Conservation (phyloP, 2,329 filamentous ascomycete genomes). For the Metarhizium robertsii region DNA sequence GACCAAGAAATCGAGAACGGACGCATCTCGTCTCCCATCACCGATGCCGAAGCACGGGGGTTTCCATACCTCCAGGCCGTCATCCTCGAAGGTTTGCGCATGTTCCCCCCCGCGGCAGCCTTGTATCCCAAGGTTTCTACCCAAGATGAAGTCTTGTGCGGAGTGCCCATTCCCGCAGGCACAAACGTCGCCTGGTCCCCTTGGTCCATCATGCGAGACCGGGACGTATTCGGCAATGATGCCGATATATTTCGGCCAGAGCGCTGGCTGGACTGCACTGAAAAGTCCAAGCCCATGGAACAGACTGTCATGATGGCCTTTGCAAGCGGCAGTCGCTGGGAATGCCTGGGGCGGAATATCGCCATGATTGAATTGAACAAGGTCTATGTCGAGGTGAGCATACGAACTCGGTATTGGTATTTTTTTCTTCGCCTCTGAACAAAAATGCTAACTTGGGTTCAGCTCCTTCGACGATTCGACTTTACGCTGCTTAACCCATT, state of each 20-base stretch:
- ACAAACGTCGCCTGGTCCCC: slow-evolving; percentile 1
- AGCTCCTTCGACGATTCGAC: not conserved
- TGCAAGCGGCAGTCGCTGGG: not conserved
- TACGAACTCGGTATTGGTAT: no score
- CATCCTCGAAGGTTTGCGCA: slow-evolving; percentile 33
- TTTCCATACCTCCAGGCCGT: slow-evolving; percentile 35
- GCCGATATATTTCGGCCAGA: not conserved
- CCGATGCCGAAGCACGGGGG: slow-evolving; percentile 24
- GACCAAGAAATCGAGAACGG: slow-evolving; percentile 10
- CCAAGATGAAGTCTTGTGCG: not conserved
- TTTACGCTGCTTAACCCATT: not conserved
- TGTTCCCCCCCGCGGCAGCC: slow-evolving; percentile 18
- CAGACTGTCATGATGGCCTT: slow-evolving; percentile 3
- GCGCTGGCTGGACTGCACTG: not conserved
- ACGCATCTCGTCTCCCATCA: slow-evolving; percentile 17
- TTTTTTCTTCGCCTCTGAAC: not conserved
- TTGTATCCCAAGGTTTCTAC: slow-evolving; percentile 15
- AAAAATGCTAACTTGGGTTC: not conserved
- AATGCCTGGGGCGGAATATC: not conserved
- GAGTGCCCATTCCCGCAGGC: not conserved
- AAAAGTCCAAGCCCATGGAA: not conserved
- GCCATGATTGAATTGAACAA: slow-evolving; percentile 1
- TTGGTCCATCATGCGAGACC: not conserved
- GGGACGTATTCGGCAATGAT: not conserved
- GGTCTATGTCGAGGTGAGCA: slow-evolving; percentile 1